Evolutionary conservation across 768 basidiomycete species (phyloP).

Genomic region (Podaxis carcinomalis): DNA sequence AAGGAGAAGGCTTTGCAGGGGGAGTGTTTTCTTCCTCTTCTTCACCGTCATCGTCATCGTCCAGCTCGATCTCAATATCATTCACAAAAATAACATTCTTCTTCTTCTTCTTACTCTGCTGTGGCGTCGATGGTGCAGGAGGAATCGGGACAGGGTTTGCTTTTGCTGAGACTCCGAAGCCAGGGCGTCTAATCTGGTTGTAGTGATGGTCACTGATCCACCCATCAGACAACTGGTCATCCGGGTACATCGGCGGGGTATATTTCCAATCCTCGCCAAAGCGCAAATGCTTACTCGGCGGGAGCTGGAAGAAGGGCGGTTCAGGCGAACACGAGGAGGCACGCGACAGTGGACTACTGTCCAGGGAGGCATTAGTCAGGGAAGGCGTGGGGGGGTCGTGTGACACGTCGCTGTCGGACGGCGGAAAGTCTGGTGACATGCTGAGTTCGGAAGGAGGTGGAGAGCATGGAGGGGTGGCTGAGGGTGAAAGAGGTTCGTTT

Average conservation of each 20-base stretch:
- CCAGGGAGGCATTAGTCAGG: conserved; percentile 31
- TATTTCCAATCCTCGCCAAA: not conserved
- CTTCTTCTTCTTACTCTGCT: conserved; percentile 17
- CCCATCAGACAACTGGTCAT: not conserved
- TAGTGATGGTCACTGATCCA: not conserved
- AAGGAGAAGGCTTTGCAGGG: conserved; percentile 7
- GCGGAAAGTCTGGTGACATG: conserved; percentile 9
- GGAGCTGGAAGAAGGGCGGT: conserved; percentile 25
- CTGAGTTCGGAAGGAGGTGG: conserved; percentile 11
- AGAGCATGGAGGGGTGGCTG: conserved; percentile 7
- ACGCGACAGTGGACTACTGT: conserved; percentile 31
- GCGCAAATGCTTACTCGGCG: conserved; percentile 19
- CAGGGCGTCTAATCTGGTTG: not conserved
- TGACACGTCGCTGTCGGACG: conserved; percentile 26
- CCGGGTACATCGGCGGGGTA: not conserved
- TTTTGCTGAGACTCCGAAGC: not conserved
- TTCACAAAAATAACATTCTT: conserved; percentile 35
- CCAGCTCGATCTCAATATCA: conserved; percentile 35
- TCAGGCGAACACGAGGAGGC: conserved; percentile 30
- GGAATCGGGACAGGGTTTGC: not conserved
- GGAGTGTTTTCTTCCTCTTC: conserved; percentile 13
- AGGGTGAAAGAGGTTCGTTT: not conserved
- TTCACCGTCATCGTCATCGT: conserved; percentile 26
- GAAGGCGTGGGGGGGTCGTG: conserved; percentile 32
- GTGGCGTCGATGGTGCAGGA: not conserved